A percentile compares a stretch with the other conserved stretches of the same genome.
These are phyloP conservation scores for Salix purpurea DNA, from an alignment of 345 rosid species.

Conservation along the genomic window DNA sequence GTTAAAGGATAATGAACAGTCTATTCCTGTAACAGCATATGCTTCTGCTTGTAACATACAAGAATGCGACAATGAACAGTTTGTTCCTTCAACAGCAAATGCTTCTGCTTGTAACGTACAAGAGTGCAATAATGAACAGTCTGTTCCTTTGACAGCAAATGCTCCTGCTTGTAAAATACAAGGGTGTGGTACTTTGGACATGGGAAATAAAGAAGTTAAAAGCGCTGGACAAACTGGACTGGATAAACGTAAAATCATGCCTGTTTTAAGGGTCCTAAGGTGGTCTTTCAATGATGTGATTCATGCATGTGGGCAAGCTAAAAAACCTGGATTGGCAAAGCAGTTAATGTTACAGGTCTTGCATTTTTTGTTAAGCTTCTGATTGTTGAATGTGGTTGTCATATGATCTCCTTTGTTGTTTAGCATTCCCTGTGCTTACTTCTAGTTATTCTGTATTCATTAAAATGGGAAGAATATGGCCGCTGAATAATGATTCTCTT, in stretches of 20 bases:
- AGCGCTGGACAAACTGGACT: constrained; percentile 19
- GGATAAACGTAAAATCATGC: constrained; percentile 16
- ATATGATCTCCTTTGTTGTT: not conserved
- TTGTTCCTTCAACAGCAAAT: not conserved
- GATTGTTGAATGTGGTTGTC: not conserved
- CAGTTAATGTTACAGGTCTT: constrained; percentile 69
- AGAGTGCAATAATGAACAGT: constrained; percentile 20
- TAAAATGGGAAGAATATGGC: not conserved
- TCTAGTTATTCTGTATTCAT: not conserved
- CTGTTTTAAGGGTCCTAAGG: constrained; percentile 34
- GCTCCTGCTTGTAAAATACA: constrained; percentile 18
- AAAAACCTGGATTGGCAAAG: constrained; percentile 57
- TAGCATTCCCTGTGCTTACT: not conserved
- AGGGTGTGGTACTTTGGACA: constrained; percentile 15
- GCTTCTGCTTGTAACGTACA: constrained; percentile 18
- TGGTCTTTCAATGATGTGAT: constrained; percentile 62
- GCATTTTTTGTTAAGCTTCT: not conserved
- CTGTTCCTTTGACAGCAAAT: not conserved
- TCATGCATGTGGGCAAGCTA: constrained; percentile 54
- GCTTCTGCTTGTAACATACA: constrained; percentile 18
- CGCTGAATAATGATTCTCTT: not conserved
- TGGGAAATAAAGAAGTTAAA: constrained; percentile 20
- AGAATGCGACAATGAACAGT: constrained; percentile 5
- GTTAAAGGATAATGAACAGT: constrained; percentile 22
- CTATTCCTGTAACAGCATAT: not conserved